Evolutionary conservation across 257 asterid species (phyloP), one percentile per base, ranked within the genome.

Genomic region (Forsythia viridissima): DNA sequence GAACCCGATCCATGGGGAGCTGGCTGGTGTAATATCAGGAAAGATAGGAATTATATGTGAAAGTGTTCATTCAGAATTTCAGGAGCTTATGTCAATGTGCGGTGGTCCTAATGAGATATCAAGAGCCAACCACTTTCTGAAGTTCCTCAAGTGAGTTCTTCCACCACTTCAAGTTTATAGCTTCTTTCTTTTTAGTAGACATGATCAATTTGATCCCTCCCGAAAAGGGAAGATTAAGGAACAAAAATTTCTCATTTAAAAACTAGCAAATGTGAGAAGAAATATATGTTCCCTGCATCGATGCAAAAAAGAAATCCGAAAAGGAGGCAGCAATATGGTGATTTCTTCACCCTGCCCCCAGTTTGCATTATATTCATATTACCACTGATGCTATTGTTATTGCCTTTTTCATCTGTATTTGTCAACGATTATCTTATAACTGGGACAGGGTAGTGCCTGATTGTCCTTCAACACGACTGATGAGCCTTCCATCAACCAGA

Each of bases 51-150:
- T 95, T 57, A 78, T 95, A 65, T 93, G 98, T 85, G 90, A 91
- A 76, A 93, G 97, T 79, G 99, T 87, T 77, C 68, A 40, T 77
- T 82, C 87, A 51, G 99, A 95, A 85, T 92, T 92, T 81, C 88
- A 88, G 87, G 93, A 91, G 89, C 92, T 95, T 80, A 82, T 95
- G 79, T 82, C 90, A 81, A 92, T 92, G 94, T 92, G 91, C 70
- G 98, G 98, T 65, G 99, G 99, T 79, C 90, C 94, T 67, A 92
- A 85, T 72, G 98, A 95, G 87, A 95, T 90, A 85, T 69, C 83
- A 77, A 88, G 99, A 81, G 93, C 98, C 61, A 79, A 84, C 77
- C 87, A 83, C 85, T 63, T 93, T 83, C 85, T 92, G 86, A 88
- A 91, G 77, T 85, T 84, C 82, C 89, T 95, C 84, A 91, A 85